Evolutionary conservation across 2,329 filamentous ascomycete species (phyloP).

Genomic region (Emergomyces pasteurianus): DNA sequence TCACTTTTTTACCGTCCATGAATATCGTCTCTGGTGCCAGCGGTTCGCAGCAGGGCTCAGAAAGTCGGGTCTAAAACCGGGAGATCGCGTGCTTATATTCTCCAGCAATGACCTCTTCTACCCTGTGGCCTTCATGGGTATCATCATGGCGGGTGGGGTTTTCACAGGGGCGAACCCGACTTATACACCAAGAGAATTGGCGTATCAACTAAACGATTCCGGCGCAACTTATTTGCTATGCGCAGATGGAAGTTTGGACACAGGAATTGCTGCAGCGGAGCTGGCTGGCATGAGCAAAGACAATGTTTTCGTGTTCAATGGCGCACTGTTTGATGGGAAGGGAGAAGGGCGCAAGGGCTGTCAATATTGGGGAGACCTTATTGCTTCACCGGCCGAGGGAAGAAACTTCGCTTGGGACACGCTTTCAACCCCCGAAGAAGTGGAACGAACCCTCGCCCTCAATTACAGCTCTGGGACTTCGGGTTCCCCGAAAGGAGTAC

Average conservation of each 20-base stretch:
- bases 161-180: constrained; percentile 66
- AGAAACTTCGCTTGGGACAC: constrained; percentile 52
- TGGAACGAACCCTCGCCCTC: constrained; percentile 49
- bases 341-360: constrained; percentile 31
- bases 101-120: constrained; percentile 64
- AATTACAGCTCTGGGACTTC: constrained; percentile 70
- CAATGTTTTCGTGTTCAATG: constrained; percentile 56
- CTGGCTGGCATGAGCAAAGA: constrained; percentile 43
- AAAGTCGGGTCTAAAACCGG: constrained; percentile 50
- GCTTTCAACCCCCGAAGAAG: constrained; percentile 5
- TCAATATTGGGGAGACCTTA: constrained; percentile 52
- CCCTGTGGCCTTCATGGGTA: constrained; percentile 57
- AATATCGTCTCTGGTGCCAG: constrained; percentile 59
- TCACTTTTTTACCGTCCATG: constrained; percentile 50
- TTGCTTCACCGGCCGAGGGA: constrained; percentile 42
- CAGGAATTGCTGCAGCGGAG: constrained; percentile 54
- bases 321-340: constrained; percentile 35
- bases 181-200: constrained; percentile 59
- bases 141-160: constrained; percentile 65
- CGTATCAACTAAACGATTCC: constrained; percentile 62
- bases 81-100: constrained; percentile 63
- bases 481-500: constrained; percentile 71
- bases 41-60: constrained; percentile 58
- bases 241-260: constrained; percentile 47
- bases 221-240: constrained; percentile 56